Evolutionary conservation across 2,329 filamentous ascomycete genomes (phyloP).

Genomic region (Colletotrichum musicola): DNA sequence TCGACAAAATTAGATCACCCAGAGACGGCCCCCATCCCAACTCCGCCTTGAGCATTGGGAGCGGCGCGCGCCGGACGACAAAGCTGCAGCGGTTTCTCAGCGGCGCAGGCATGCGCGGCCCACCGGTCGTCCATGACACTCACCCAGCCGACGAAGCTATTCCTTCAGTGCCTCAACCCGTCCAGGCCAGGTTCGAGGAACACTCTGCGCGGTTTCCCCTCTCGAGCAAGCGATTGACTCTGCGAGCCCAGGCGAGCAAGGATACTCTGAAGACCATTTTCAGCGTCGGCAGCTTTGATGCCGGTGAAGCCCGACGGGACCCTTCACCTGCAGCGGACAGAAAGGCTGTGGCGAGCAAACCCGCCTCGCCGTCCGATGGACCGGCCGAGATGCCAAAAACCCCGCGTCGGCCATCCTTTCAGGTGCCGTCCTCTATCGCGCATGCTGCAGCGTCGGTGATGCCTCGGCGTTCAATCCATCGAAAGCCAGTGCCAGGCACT

Average conservation of each 20-base stretch:
- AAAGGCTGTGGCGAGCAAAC: slow-evolving; percentile 9
- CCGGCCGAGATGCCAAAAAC: slow-evolving; percentile 15
- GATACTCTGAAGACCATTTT: slow-evolving; percentile 64
- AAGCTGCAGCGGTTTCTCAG: slow-evolving; percentile 57
- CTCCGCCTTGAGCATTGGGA: slow-evolving; percentile 51
- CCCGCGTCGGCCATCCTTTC: slow-evolving; percentile 32
- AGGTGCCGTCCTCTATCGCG: slow-evolving; percentile 34
- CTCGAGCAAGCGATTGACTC: slow-evolving; percentile 51
- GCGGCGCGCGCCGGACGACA: slow-evolving; percentile 40
- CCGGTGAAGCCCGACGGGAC: not conserved
- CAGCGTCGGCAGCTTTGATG: slow-evolving; percentile 61
- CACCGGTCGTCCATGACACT: slow-evolving; percentile 48
- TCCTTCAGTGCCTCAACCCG: slow-evolving; percentile 52
- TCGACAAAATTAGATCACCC: slow-evolving; percentile 38
- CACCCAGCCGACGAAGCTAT: slow-evolving; percentile 49
- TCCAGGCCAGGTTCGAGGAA: slow-evolving; percentile 52
- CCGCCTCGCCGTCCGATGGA: not conserved
- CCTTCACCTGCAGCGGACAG: not conserved
- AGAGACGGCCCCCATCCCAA: slow-evolving; percentile 41
- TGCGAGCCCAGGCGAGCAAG: slow-evolving; percentile 57
- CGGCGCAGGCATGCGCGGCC: slow-evolving; percentile 45
- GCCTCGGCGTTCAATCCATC: slow-evolving; percentile 31
- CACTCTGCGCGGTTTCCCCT: slow-evolving; percentile 50
- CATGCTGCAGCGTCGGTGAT: slow-evolving; percentile 39
- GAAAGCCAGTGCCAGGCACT: slow-evolving; percentile 30